These are phyloP conservation scores for Psilocybe tampanensis DNA, from an alignment of 768 basidiomycete species.

Conservation along the genomic window DNA sequence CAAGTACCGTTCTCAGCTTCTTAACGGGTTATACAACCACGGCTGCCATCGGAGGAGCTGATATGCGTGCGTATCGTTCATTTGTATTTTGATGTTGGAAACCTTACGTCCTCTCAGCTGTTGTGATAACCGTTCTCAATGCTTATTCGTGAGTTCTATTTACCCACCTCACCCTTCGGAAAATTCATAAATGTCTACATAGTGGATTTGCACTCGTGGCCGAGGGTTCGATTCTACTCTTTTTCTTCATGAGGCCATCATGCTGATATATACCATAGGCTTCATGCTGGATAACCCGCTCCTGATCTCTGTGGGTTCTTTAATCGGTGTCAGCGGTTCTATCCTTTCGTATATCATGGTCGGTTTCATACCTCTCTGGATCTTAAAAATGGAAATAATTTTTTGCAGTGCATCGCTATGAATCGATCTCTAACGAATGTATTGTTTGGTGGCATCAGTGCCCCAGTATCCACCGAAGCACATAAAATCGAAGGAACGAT, in stretches of 20 bases:
- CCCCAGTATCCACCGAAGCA: conserved; percentile 53
- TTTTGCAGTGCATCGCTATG: conserved; percentile 82
- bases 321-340: conserved; percentile 89
- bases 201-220: conserved; percentile 88
- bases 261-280: conserved; percentile 37
- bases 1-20: conserved; percentile 77
- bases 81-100: conserved; percentile 3
- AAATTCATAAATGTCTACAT: background rate
- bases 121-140: conserved; percentile 89
- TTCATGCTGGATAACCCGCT: conserved; percentile 91
- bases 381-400: background rate
- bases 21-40: conserved; percentile 87
- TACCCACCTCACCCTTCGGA: background rate
- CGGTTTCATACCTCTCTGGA: conserved; percentile 19
- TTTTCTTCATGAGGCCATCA: background rate
- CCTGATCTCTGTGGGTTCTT: conserved; percentile 79
- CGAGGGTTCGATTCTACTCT: conserved; percentile 54
- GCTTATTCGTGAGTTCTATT: conserved; percentile 66
- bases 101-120: conserved; percentile 48
- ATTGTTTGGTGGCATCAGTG: conserved; percentile 82
- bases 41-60: conserved; percentile 90
- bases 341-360: conserved; percentile 95
- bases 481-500: conserved; percentile 85
- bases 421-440: conserved; percentile 86
- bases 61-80: conserved; percentile 72